Evolutionary conservation across 345 rosid species (phyloP), one percentile per base, ranked within the genome.

Genomic region (Boechera retrofracta): DNA sequence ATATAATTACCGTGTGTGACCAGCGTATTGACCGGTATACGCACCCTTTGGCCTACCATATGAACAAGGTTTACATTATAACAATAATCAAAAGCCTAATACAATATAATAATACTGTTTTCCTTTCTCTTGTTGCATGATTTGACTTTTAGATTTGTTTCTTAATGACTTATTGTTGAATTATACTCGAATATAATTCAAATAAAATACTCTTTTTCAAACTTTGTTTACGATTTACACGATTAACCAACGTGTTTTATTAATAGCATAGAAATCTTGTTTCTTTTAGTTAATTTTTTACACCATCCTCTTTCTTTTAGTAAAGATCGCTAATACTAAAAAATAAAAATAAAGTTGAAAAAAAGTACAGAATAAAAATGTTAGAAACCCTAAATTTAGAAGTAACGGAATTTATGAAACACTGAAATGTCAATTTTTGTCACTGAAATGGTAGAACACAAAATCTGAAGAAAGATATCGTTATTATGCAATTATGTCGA

Each of bases 1-100:
- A 57, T 65, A 58, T 57, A 72, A 48, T 48, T 49, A 77, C 76
- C 81, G 81, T 77, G 80, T 77, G 54, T 64, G 61, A 57, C 72
- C 52, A 54, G 71, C 65, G 76, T 54, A 70, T 70, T 77, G 76
- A 77, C 67, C 36, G 59, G 60, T 77, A 53, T 55, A 77, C 76
- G 72, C 76, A 71, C 33, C 80, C 71, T 63, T 70, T 71, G 80
- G 59, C 44, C 57, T 41, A 76, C 56, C 70, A 56, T 77, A 71
- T 77, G 76, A 77, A 63, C 67, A 64, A 45, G 44, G 15, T 77
- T 64, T 64, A 55, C 53, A 24, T 62, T 44, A 42, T 28, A 47
- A 59, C 48, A 72, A 56, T 26, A 13, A 56, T 55, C 65, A 47
- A 66, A 35, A 32, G 31, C 15, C 32, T 56, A 56, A n/a, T 28